Evolutionary conservation across 2,329 filamentous ascomycete species (phyloP), one percentile per base, ranked within the genome.

Genomic region (Bretziella fagacearum): DNA sequence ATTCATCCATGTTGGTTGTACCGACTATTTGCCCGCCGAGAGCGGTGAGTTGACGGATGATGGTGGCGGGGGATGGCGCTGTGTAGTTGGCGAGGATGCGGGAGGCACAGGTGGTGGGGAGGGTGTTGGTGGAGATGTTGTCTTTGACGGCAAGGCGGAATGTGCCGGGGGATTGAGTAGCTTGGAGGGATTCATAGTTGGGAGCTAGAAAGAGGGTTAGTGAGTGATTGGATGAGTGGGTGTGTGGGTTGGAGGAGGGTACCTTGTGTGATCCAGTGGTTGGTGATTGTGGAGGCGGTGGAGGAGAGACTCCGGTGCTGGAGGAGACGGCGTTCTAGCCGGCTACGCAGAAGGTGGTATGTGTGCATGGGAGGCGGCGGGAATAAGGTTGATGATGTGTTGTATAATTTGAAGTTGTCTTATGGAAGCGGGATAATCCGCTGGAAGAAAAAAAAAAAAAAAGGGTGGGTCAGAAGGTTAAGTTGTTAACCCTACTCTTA

Each of bases 1-100:
- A 94, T 59, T 93, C 91, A 63, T 96, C 91, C 68, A 96, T 77
- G 59, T 93, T 94, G 2, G 85, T 87, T 62, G 94, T 94, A 5
- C 81, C 81, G 1, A 78, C 69, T 2, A 89, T 60, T 4, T 71
- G 60, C 4, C 75, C 77, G 35, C 80, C 81, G 4, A 72, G 69
- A 23, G 65, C 59, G 48, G 73, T 71, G 27, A 95, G 69, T 55
- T 79, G 73, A 44, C 69, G 64, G 27, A 93, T 76, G 15, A 95
- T 78, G 6, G 84, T 89, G 15, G 89, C 85, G 58, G 87, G 76
- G 61, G 82, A 89, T 3, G 87, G 84, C 51, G 81, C 85, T 29
- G 61, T 65, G 61, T 87, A 84, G 52, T 66, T 67, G n/a, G 68
- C 59, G 33, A 96, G 73, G 47, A 85, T 81, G 17, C 65, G 65